Evolutionary conservation across 148 eudicot species (phyloP), one percentile per base, ranked within the genome.

Genomic region (Vaccinium myrtillus): DNA sequence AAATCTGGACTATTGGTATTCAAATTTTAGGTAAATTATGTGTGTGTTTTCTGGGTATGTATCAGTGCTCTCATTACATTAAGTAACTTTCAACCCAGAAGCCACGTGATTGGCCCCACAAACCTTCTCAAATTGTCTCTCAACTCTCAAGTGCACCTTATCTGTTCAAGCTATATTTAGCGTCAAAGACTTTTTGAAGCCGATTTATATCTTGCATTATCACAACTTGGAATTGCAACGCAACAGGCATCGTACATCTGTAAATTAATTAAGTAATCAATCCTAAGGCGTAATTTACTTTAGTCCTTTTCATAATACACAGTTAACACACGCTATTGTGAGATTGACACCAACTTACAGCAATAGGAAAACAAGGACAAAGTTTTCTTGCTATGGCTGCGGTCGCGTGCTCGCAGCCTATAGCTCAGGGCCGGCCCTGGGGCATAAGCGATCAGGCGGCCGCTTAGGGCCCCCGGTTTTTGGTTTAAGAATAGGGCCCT

Each of bases 101-200:
- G 49, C 58, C 65, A 78, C 63, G 63, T 78, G 65, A 78, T 53
- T 8, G 81, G 81, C n/a, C 81, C 81, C 81, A 55, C 81, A 54
- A 27, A 32, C 21, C 18, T 78, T 59, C 53, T 30, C 30, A 77
- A 8, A 63, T n/a, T 76, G 53, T 50, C 36, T 32, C 36, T 32
- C 36, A 32, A 32, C 56, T 51, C 56, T 49, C 50, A 78, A 30
- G 65, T 78, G 65, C 81, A 54, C 53, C 78, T 48, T 30, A 39
- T 75, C 78, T 43, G 53, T 75, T 8, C 27, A 48, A 18, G 23
- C 5, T 75, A 49, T 48, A 23, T 18, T 48, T 46, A 43, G 30
- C 55, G 15, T 75, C 78, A 6, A 75, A 48, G 78, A 75, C 36
- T 32, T 48, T 74, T 75, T 63, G 55, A 48, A 48, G 30, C 25